Evolutionary conservation across 257 asterid genomes (phyloP).

Genomic region (Ballota nigra): DNA sequence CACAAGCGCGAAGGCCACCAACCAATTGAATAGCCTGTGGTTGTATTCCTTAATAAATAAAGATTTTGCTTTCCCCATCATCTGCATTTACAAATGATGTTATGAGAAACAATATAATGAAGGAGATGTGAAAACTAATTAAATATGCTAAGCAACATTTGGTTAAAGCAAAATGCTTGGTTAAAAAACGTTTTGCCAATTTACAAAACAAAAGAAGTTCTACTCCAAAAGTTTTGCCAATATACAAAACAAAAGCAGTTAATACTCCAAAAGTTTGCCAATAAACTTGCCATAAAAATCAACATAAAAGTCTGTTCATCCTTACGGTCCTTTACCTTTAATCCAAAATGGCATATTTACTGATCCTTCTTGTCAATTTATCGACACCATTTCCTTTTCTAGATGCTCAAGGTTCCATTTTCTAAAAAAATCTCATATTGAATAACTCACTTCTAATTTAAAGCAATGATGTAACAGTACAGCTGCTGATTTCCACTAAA

Average conservation of each 20-base stretch:
- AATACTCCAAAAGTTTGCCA: too few relatives aligned
- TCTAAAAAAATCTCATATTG: too few relatives aligned
- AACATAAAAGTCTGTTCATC: too few relatives aligned
- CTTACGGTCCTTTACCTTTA: background rate
- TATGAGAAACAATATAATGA: background rate
- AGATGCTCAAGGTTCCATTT: background rate
- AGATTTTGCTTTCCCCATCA: slow-evolving; percentile 89
- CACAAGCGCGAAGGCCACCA: slow-evolving; percentile 89
- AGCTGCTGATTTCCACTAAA: too few relatives aligned
- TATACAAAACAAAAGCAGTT: too few relatives aligned
- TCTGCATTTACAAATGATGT: slow-evolving; percentile 48
- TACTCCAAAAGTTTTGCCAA: too few relatives aligned
- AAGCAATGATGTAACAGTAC: too few relatives aligned
- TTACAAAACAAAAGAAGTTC: too few relatives aligned
- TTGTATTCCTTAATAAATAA: slow-evolving; percentile 91
- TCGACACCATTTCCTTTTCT: background rate
- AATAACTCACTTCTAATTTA: too few relatives aligned
- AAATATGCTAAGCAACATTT: background rate
- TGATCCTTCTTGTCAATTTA: background rate
- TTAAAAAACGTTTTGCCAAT: too few relatives aligned
- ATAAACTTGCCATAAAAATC: too few relatives aligned
- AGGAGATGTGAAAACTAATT: slow-evolving; percentile 1
- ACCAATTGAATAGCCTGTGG: slow-evolving; percentile 91
- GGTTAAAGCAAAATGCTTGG: background rate
- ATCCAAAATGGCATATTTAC: background rate